These are phyloP conservation scores for Pseudohyphozyma bogoriensis DNA, from an alignment of 768 basidiomycete genomes.

Conservation along the genomic window DNA sequence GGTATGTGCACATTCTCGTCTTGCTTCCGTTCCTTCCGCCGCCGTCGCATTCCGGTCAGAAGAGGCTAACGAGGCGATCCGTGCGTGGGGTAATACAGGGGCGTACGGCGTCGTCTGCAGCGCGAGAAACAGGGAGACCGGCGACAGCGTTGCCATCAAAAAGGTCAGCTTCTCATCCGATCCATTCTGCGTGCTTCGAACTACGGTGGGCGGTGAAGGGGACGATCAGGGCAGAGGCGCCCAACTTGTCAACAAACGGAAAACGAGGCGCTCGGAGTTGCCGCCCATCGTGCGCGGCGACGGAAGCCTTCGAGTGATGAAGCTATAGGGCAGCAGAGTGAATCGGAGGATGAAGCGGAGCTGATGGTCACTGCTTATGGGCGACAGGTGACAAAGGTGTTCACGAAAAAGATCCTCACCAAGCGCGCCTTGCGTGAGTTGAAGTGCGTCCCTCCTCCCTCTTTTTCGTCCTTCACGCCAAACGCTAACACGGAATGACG, in stretches of 20 bases:
- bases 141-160: constrained; percentile 88
- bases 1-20: constrained; percentile 74
- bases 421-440: constrained; percentile 95
- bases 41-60: neutral
- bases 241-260: no score
- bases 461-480: neutral
- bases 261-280: no score
- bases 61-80: no score
- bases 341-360: neutral
- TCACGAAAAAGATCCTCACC: constrained; percentile 72
- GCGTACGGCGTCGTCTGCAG: constrained; percentile 28
- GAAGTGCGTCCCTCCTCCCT: constrained; percentile 33
- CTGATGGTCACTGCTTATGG: neutral
- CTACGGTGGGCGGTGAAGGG: neutral
- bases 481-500: neutral
- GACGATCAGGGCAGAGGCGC: neutral
- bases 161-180: constrained; percentile 54
- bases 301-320: no score
- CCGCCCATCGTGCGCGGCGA: no score
- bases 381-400: constrained; percentile 36
- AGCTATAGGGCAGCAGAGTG: no score
- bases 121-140: constrained; percentile 59
- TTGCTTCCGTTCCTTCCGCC: constrained; percentile 33
- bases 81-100: constrained; percentile 55
- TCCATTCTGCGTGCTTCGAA: neutral